Evolutionary conservation across 2,329 filamentous ascomycete species (phyloP), one percentile per base, ranked within the genome.

Genomic region (Ramularia endophylla): DNA sequence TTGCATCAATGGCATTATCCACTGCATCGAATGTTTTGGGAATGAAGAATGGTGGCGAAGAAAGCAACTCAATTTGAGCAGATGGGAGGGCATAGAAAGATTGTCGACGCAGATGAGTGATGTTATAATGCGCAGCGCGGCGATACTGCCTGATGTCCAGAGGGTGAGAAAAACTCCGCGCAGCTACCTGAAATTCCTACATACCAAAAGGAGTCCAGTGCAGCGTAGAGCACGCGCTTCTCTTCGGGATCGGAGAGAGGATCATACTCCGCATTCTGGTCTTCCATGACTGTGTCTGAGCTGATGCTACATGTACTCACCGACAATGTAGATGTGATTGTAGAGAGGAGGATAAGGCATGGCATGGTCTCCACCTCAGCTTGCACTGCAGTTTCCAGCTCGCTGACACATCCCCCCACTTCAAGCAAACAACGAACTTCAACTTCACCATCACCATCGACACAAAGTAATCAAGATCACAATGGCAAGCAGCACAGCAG

Each of bases 21-120:
- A 94, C 78, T 36, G 75, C 76, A 51, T 83, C 77, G 27, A 98
- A 77, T 0, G 81, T 87, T 27, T 88, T 79, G 5, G 94, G 75
- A 39, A 92, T 80, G 43, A 80, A 85, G 69, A 97, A 94, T 0
- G 89, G 90, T 0, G 85, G 81, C 4, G 75, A 75, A 0, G 87
- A 81, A 1, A 98, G 77, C 59, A 94, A 75, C 57, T 85, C 77
- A 81, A 87, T 92, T 62, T 98, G 89, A 1, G 75, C 71, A 44
- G 83, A 80, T 1, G 90, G 87, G 5, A 98, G 74, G 7, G 88
- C 85, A 63, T 97, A 98, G 66, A 98, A 95, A 11, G 87, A 84
- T 64, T 92, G 88, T 19, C 94, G 81, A 16, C 92, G 83, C 13
- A 89, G 75, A 64, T 97, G 90, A 4, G 90, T 97, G 50, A 85